Base-by-base conservation (phyloP, 2,329 filamentous ascomycete genomes). In the Penicillium sp. region DNA sequence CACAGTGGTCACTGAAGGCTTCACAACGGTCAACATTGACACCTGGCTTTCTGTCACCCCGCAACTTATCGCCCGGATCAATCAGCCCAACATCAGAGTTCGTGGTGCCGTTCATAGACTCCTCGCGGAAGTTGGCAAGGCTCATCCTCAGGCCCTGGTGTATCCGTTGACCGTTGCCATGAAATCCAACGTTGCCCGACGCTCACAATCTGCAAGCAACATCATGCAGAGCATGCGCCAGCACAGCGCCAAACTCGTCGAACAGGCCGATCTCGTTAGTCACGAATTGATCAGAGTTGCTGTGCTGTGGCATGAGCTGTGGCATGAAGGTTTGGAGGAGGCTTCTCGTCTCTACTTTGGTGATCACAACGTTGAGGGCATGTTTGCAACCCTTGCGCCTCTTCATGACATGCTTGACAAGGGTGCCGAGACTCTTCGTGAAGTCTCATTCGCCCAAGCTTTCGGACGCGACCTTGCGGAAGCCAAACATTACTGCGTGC, bases 191-290 rank as follows among this genome's bases (percentile, higher is more conserved):
- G 90, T 91, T 62, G 88, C 89, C 37, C 86, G 91, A 60, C 88
- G 95, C 58, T 95, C 92, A 34, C 88, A 91, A 69, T 96, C 93
- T 41, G 96, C 96, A 3, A 89, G 87, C 35, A 88, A 92, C 65
- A 96, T 99, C 69, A 97, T 99, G 93, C 93, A 98, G 63, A 96
- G 90, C 71, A 96, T 99, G 92, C 90, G 93, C 41, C 90, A 94
- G 67, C 96, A 99, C 74, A 98, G 93, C 72, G 88, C 92, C 20
- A 90, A 87, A 68, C 84, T 99, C 38, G 95, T 99, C 8, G 91
- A 97, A 65, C 95, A 99, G 76, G 95, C 95, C 38, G 94, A 96
- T 73, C 84, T 93, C 49, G 93, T 99, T 67, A 98, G 94, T 74
- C 90, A 95, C 71, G 96, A 99, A 75, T 86, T 99, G 57, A 98